Evolutionary conservation across 805 yeast genomes (phyloP).

Genomic region (Cephaloascus albidus): DNA sequence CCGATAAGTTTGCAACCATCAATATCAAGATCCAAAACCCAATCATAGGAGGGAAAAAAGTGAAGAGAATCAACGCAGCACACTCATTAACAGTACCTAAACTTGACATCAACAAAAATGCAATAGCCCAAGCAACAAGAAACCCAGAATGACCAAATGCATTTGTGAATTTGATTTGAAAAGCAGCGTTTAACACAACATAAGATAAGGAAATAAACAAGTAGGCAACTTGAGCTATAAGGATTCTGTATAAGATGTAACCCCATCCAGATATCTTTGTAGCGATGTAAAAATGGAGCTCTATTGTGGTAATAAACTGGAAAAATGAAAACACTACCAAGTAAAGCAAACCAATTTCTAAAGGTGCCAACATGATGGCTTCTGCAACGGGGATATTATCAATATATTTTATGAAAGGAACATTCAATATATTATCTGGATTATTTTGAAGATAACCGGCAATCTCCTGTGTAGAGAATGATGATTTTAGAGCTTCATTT

Average conservation of each 20-base stretch:
- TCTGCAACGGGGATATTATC: conserved; percentile 16
- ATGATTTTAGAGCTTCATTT: conserved; percentile 2
- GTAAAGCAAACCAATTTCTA: conserved; percentile 22
- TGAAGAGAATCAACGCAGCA: background rate
- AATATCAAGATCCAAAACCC: conserved; percentile 3
- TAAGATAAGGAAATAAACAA: conserved; percentile 1
- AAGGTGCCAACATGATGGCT: conserved; percentile 18
- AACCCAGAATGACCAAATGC: conserved; percentile 1
- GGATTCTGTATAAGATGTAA: conserved; percentile 14
- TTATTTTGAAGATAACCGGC: conserved; percentile 3
- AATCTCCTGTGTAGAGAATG: conserved; percentile 2
- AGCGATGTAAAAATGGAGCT: conserved; percentile 17
- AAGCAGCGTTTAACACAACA: background rate
- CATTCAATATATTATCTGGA: conserved; percentile 14
- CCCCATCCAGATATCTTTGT: conserved; percentile 15
- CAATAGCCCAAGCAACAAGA: conserved; percentile 1
- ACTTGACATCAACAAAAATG: conserved; percentile 1
- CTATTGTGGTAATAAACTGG: conserved; percentile 18
- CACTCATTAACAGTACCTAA: background rate
- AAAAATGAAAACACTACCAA: conserved; percentile 22
- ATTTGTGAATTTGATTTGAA: background rate
- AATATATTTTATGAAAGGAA: conserved; percentile 13
- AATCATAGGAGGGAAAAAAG: background rate
- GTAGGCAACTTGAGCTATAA: conserved; percentile 18
- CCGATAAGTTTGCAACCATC: conserved; percentile 20